These are phyloP conservation scores for Hyphopichia pseudoburtonii DNA, from an alignment of 1,139 yeast genomes.

Conservation along the genomic window DNA sequence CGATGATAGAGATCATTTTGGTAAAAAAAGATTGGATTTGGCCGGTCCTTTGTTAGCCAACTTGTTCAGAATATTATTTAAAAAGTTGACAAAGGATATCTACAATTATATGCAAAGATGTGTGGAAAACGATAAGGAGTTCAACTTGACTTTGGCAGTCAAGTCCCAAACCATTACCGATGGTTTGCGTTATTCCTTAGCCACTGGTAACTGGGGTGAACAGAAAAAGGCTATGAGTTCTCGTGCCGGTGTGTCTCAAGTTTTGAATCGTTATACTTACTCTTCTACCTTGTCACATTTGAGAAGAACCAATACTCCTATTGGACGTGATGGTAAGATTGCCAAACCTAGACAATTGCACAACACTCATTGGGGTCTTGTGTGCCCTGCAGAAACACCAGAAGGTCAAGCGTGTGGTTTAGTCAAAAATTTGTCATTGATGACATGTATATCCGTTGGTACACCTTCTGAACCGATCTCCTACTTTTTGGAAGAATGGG, in stretches of 20 bases:
- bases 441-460: conserved; percentile 98
- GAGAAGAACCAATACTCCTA: conserved; percentile 98
- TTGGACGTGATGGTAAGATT: conserved; percentile 97
- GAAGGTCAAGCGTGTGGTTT: conserved; percentile 99
- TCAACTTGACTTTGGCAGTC: conserved; percentile 93
- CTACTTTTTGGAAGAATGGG: conserved; percentile 97
- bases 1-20: conserved; percentile 99
- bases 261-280: conserved; percentile 94
- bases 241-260: conserved; percentile 99
- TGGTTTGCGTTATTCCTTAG: conserved; percentile 94
- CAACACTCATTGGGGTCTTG: conserved; percentile 99
- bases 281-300: conserved; percentile 96
- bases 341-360: conserved; percentile 99
- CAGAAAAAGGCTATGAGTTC: conserved; percentile 99
- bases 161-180: conserved; percentile 96
- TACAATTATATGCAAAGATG: conserved; percentile 98
- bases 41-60: conserved; percentile 98
- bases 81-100: conserved; percentile 90
- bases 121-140: conserved; percentile 96
- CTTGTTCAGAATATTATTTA: conserved; percentile 89
- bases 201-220: conserved; percentile 99
- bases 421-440: conserved; percentile 90
- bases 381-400: conserved; percentile 99
- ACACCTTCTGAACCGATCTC: conserved; percentile 94
- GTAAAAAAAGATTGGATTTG: conserved; percentile 94